phyloP scores from a whole-genome alignment of 306 rosid genomes.

The Quercus alba region DNA sequence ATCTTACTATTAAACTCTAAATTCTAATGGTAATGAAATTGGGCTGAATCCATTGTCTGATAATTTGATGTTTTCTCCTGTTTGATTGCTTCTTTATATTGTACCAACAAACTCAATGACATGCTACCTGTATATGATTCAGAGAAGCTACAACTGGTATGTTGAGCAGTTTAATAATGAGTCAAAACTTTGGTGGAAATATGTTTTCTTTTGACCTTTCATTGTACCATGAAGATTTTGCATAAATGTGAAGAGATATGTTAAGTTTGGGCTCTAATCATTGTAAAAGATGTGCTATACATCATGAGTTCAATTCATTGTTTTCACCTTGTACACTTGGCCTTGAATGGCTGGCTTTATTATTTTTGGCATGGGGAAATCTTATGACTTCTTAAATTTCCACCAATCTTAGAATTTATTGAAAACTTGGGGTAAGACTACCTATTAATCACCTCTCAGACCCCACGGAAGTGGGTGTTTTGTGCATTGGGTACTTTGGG shows the following conservation, averaged over 20 bases:
- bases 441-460: too few species aligned
- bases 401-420: background rate
- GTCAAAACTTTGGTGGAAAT: background rate
- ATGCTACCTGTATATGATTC: background rate
- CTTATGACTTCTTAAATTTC: too few species aligned
- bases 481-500: background rate
- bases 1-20: background rate
- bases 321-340: too few species aligned
- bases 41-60: background rate
- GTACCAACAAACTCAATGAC: background rate
- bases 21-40: background rate
- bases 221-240: background rate
- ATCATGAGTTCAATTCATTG: too few species aligned
- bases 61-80: background rate
- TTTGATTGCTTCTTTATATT: background rate
- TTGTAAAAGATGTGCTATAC: too few species aligned
- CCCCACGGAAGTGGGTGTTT: too few species aligned
- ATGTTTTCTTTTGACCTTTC: background rate
- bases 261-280: background rate
- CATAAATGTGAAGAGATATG: background rate
- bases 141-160: background rate
- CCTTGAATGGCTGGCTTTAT: too few species aligned
- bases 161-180: background rate
- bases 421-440: background rate
- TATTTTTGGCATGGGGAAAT: too few species aligned